These are phyloP conservation scores for Nannochloropsis salina DNA, from an alignment of 108 stramenopile species.

Conservation along the genomic window DNA sequence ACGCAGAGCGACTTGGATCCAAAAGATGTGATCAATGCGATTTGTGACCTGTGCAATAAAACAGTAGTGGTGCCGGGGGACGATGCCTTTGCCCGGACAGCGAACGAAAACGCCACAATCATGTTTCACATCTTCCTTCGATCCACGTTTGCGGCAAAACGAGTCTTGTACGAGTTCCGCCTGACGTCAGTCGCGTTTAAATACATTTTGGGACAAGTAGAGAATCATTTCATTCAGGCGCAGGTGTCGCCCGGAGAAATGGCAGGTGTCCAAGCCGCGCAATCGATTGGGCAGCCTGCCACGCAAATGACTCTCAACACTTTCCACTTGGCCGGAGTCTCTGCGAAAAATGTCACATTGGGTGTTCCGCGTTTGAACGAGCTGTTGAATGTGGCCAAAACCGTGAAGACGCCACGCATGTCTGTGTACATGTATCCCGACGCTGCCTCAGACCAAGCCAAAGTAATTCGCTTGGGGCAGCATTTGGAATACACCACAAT, in stretches of 20 bases:
- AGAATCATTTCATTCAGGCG: conserved; percentile 69
- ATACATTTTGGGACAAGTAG: conserved; percentile 49
- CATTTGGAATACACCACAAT: conserved; percentile 88
- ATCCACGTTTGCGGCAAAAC: conserved; percentile 72
- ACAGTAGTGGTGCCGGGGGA: conserved; percentile 86
- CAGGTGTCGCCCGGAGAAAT: conserved; percentile 94
- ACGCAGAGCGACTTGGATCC: conserved; percentile 78
- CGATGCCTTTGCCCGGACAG: conserved; percentile 68
- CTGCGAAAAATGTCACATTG: conserved; percentile 96
- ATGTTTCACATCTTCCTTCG: conserved; percentile 84
- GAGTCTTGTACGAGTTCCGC: conserved; percentile 76
- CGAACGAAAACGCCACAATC: conserved; percentile 86
- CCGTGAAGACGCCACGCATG: conserved; percentile 86
- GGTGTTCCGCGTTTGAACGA: conserved; percentile 97
- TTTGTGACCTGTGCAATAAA: conserved; percentile 68
- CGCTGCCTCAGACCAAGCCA: conserved; percentile 52
- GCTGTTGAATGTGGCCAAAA: conserved; percentile 88
- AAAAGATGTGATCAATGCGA: conserved; percentile 65
- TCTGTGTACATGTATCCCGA: conserved; percentile 71
- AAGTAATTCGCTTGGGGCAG: conserved; percentile 57
- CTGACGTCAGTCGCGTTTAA: conserved; percentile 78
- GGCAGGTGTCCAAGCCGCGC: conserved; percentile 95
- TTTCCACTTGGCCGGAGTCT: conserved; percentile 89
- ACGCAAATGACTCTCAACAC: conserved; percentile 99
- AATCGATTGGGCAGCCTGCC: conserved; percentile 96